Conservation (phyloP, 768 basidiomycete genomes). For the Mycena amicta region DNA sequence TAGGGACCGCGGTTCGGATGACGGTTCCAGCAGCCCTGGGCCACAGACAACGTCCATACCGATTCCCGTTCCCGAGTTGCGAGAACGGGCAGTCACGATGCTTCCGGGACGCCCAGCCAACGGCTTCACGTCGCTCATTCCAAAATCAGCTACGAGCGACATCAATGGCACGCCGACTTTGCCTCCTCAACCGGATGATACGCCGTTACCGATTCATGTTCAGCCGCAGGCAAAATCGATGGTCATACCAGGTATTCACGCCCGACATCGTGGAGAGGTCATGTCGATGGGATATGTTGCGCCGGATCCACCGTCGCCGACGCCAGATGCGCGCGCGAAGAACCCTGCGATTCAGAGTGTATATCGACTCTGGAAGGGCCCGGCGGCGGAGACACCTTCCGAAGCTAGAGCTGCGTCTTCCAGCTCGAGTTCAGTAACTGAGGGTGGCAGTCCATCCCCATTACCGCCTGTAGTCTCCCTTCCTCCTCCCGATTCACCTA, state of each 20-base stretch:
- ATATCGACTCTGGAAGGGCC: slow-evolving; percentile 76
- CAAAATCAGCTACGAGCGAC: slow-evolving; percentile 10
- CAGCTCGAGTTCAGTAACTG: slow-evolving; percentile 2
- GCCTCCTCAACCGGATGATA: slow-evolving; percentile 23
- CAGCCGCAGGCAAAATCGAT: slow-evolving; percentile 82
- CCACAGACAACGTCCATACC: slow-evolving; percentile 19
- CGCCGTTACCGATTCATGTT: slow-evolving; percentile 60
- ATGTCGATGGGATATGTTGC: slow-evolving; percentile 84
- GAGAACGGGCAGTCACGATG: slow-evolving; percentile 20
- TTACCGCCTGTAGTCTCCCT: slow-evolving; percentile 9
- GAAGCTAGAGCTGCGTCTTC: slow-evolving; percentile 17
- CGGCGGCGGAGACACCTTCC: slow-evolving; percentile 32
- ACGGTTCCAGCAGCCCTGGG: slow-evolving; percentile 25
- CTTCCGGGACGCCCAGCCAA: slow-evolving; percentile 13
- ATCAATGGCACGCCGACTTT: background rate
- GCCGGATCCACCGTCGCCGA: slow-evolving; percentile 40
- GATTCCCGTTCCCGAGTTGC: slow-evolving; percentile 28
- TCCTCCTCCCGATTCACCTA: slow-evolving; percentile 1
- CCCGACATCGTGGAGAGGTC: slow-evolving; percentile 79
- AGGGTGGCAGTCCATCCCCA: slow-evolving; percentile 10
- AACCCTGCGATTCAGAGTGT: slow-evolving; percentile 65
- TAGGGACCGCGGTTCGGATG: slow-evolving; percentile 41
- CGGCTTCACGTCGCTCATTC: slow-evolving; percentile 8
- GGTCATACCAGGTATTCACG: slow-evolving; percentile 88
- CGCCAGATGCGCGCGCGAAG: slow-evolving; percentile 39